These are phyloP conservation scores for Russula foetens DNA, from an alignment of 768 basidiomycete species.

Conservation along the genomic window DNA sequence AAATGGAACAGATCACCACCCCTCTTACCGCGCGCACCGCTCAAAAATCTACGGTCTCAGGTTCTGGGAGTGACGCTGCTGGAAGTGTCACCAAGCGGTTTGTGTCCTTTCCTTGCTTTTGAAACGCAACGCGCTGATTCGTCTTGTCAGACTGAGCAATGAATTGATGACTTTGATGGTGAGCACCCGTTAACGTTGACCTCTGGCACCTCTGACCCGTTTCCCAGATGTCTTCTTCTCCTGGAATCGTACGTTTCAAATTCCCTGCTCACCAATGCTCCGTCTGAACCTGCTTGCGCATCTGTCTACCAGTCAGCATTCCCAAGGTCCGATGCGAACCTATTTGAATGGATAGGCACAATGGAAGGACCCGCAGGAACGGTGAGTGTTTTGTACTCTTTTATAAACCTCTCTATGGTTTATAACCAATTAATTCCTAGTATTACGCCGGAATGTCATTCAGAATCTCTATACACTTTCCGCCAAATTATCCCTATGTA, in stretches of 20 bases:
- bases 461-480: constrained; percentile 80
- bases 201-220: neutral
- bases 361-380: constrained; percentile 78
- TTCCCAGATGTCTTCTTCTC: constrained; percentile 76
- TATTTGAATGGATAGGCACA: constrained; percentile 87
- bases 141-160: constrained; percentile 50
- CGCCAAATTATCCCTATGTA: constrained; percentile 81
- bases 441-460: constrained; percentile 75
- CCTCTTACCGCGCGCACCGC: constrained; percentile 50
- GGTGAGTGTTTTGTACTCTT: constrained; percentile 37
- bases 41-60: constrained; percentile 48
- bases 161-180: constrained; percentile 91
- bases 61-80: constrained; percentile 46
- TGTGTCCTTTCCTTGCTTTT: constrained; percentile 24
- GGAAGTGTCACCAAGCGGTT: constrained; percentile 85
- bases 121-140: constrained; percentile 3
- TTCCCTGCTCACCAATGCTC: neutral
- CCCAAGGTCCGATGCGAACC: constrained; percentile 76
- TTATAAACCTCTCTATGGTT: neutral
- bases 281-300: neutral
- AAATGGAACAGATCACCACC: constrained; percentile 67
- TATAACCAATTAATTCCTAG: constrained; percentile 29
- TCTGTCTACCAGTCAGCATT: constrained; percentile 68
- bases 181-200: constrained; percentile 22
- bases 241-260: constrained; percentile 62